These are phyloP conservation scores for Phaeosphaeriaceae sp. DNA, from an alignment of 2,329 filamentous ascomycete species.

Conservation along the genomic window DNA sequence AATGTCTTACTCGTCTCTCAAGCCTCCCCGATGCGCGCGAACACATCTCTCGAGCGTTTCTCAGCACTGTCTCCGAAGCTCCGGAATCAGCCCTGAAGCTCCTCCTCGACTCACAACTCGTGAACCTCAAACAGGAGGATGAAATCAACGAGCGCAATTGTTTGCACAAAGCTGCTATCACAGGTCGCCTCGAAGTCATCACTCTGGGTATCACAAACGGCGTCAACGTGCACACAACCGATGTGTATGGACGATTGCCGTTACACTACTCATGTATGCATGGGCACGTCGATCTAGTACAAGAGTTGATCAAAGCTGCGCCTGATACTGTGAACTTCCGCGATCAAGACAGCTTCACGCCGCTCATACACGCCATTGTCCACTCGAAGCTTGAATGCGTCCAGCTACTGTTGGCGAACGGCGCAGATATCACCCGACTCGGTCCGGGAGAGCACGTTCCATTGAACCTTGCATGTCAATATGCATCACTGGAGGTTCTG, in stretches of 20 bases:
- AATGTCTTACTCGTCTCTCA: conserved; percentile 77
- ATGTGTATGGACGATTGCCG: conserved; percentile 93
- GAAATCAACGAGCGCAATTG: conserved; percentile 98
- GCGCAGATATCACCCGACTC: conserved; percentile 83
- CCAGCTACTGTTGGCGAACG: conserved; percentile 74
- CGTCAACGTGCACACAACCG: conserved; percentile 79
- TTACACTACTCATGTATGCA: conserved; percentile 97
- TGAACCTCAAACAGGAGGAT: conserved; percentile 92
- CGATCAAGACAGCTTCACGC: conserved; percentile 97
- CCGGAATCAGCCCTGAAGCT: conserved; percentile 77
- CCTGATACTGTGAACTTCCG: conserved; percentile 82
- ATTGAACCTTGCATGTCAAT: conserved; percentile 92
- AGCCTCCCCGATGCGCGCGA: conserved; percentile 70
- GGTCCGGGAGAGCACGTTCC: conserved; percentile 93
- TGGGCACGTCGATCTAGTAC: conserved; percentile 83
- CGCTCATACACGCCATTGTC: conserved; percentile 92
- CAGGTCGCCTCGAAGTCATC: conserved; percentile 81
- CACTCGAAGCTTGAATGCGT: conserved; percentile 84
- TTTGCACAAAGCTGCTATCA: conserved; percentile 95
- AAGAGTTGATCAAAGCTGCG: conserved; percentile 72
- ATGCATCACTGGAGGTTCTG: conserved; percentile 84
- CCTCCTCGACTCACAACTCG: conserved; percentile 79
- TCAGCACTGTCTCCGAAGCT: conserved; percentile 87
- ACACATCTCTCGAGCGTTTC: conserved; percentile 85
- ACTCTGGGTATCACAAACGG: conserved; percentile 74